These are phyloP conservation scores for Capsicum rhomboideum DNA, from an alignment of 257 asterid species.

Conservation along the genomic window DNA sequence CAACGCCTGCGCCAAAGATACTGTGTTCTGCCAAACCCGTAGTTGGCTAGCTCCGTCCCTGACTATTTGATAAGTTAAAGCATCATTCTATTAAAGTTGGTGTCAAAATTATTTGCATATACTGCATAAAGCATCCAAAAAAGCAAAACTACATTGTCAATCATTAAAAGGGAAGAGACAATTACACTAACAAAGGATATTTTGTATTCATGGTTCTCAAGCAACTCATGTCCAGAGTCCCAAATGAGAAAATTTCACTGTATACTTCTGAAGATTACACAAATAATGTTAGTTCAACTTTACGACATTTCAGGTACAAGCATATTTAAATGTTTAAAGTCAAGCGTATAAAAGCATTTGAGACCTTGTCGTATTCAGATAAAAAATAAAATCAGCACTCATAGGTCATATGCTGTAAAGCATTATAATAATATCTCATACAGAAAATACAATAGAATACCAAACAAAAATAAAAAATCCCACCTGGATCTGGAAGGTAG, in stretches of 20 bases:
- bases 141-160: neutral
- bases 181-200: neutral
- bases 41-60: neutral
- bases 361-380: constrained; percentile 6
- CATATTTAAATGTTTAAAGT: constrained; percentile 2
- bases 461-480: neutral
- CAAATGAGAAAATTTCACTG: neutral
- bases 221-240: neutral
- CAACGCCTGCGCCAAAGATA: neutral
- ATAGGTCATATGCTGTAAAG: neutral
- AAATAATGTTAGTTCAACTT: neutral
- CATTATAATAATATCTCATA: neutral
- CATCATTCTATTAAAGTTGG: neutral
- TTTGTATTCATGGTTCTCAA: neutral
- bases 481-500: constrained; percentile 47
- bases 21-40: neutral
- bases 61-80: neutral
- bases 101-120: neutral
- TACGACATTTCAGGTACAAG: neutral
- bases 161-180: neutral
- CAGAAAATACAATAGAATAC: neutral
- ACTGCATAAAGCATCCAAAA: neutral
- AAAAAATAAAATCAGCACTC: constrained; percentile 2
- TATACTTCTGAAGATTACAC: neutral
- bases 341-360: neutral